Percentiles rank a stretch among this genome's conserved stretches.
Conservation (phyloP, 148 eudicot species). For the Diospyros kaki region DNA sequence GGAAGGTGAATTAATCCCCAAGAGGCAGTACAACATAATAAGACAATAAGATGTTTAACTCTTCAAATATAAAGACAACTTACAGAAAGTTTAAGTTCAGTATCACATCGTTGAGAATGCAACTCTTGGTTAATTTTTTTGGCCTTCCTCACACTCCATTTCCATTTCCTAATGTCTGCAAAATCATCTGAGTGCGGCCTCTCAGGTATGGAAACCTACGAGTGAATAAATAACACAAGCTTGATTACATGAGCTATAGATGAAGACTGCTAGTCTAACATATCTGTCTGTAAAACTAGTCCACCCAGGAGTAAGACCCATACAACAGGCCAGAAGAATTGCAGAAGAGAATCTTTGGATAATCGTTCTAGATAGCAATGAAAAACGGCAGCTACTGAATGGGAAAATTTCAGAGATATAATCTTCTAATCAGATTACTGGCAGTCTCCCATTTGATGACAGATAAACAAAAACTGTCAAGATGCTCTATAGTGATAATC, state of each 20-base stretch:
- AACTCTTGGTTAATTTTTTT: constrained; percentile 76
- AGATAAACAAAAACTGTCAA: not conserved
- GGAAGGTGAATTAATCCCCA: not conserved
- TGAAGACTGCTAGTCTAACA: not conserved
- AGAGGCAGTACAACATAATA: not conserved
- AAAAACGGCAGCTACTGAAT: not conserved
- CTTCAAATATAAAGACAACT: constrained; percentile 17
- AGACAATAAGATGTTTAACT: not conserved
- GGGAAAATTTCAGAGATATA: not conserved
- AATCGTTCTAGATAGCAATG: not conserved
- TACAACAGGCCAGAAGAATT: constrained; percentile 4
- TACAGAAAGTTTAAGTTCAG: constrained; percentile 82
- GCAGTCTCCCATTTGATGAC: not conserved
- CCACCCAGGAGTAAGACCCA: not conserved
- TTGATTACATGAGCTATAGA: constrained; percentile 3
- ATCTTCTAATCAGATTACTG: not conserved
- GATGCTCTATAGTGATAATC: not conserved
- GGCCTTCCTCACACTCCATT: constrained; percentile 61
- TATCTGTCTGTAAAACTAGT: not conserved
- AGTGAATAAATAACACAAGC: constrained; percentile 12
- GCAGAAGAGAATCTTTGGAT: not conserved
- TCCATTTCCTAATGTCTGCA: constrained; percentile 62
- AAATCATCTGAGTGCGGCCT: constrained; percentile 53
- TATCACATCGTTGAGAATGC: constrained; percentile 82
- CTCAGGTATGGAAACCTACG: constrained; percentile 74